Evolutionary conservation across 768 basidiomycete genomes (phyloP).

Genomic region (Suillus brevipes): DNA sequence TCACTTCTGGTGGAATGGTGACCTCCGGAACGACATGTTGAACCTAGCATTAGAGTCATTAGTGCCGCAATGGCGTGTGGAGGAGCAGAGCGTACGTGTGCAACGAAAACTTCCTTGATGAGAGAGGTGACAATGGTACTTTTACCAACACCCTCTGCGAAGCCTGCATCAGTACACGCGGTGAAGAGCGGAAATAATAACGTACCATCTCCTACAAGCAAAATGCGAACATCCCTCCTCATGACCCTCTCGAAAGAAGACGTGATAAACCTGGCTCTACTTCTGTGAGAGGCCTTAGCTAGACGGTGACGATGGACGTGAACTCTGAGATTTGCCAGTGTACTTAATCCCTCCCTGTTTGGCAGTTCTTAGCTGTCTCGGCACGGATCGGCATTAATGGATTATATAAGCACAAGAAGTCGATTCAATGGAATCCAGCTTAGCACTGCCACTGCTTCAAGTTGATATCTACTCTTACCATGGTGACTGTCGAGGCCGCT

Average conservation of each 20-base stretch:
- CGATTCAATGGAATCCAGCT: not conserved
- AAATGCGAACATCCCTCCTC: constrained; percentile 91
- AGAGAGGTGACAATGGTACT: constrained; percentile 95
- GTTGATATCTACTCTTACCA: not conserved
- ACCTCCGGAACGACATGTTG: constrained; percentile 96
- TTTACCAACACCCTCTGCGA: constrained; percentile 92
- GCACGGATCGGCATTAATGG: not conserved
- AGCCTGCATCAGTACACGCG: constrained; percentile 3
- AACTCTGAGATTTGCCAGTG: not conserved
- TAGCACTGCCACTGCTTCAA: not conserved
- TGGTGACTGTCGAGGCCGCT: not conserved
- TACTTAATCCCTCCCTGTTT: constrained; percentile 7
- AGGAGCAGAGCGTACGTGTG: constrained; percentile 58
- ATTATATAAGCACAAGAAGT: constrained; percentile 1
- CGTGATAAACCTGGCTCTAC: not conserved
- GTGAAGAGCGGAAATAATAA: constrained; percentile 17
- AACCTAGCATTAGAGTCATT: constrained; percentile 52
- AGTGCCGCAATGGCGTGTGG: not conserved
- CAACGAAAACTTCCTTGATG: constrained; percentile 93
- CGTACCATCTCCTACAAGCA: constrained; percentile 92
- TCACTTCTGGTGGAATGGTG: constrained; percentile 96
- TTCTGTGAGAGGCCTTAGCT: not conserved
- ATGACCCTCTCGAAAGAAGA: constrained; percentile 39
- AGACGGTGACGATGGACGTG: not conserved
- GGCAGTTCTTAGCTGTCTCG: not conserved